These are phyloP conservation scores for Nemania sp. DNA, from an alignment of 2,329 filamentous ascomycete species.

Conservation along the genomic window DNA sequence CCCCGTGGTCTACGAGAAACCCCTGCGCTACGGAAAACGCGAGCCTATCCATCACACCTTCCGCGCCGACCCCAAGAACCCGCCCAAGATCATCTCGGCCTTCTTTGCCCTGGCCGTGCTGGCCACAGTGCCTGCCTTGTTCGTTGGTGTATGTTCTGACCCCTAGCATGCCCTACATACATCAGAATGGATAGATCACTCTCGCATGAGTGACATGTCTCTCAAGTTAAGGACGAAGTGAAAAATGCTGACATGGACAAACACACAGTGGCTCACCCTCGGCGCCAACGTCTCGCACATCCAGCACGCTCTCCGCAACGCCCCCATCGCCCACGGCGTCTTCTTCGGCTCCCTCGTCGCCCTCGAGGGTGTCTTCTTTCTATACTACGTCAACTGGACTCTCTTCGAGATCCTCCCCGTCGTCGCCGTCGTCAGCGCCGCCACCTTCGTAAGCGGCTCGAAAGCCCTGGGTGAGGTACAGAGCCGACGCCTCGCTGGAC, in stretches of 20 bases:
- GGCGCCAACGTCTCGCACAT: conserved; percentile 85
- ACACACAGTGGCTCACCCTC: conserved; percentile 78
- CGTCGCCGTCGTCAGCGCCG: conserved; percentile 66
- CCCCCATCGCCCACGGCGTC: conserved; percentile 78
- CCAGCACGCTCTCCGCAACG: conserved; percentile 71
- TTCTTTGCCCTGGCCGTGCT: conserved; percentile 76
- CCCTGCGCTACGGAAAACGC: conserved; percentile 81
- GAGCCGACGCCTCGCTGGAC: conserved; percentile 77
- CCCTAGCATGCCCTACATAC: neutral
- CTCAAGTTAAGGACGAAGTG: neutral
- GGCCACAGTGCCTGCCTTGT: conserved; percentile 73
- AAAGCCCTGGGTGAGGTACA: conserved; percentile 93
- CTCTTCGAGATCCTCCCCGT: conserved; percentile 86
- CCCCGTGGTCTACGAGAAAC: conserved; percentile 63
- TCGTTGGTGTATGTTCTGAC: conserved; percentile 64
- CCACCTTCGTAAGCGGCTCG: conserved; percentile 84
- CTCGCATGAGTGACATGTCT: no score
- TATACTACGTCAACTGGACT: conserved; percentile 93
- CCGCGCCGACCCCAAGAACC: conserved; percentile 76
- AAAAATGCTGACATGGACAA: conserved; percentile 9
- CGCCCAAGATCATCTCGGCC: conserved; percentile 77
- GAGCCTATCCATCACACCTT: conserved; percentile 92
- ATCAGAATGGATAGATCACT: no score
- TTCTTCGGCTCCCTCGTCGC: conserved; percentile 88
- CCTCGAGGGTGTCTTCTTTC: conserved; percentile 90